Evolutionary conservation across 371 early-diverging fungal genomes (phyloP), one percentile per base, ranked within the genome.

Genomic region (Haplosporangium sp.): DNA sequence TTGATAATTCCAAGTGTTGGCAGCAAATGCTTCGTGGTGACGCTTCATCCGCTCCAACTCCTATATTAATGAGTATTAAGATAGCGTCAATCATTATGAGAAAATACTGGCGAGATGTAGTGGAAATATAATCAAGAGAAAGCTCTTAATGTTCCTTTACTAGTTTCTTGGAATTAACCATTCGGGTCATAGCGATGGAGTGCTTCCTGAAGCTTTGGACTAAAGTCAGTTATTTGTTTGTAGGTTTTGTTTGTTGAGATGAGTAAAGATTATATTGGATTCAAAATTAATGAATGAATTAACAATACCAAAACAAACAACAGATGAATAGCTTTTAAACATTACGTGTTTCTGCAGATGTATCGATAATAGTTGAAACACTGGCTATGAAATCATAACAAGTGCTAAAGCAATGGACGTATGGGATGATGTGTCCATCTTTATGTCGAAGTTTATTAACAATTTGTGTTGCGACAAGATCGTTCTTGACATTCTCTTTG

Each of bases 401-500:
- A 55, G 65, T 39, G 27, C 61, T 64, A 42, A 69, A 69, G 37
- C 65, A 17, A 17, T 40, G 52, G 8, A 65, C 52, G 38, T 40
- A 53, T 6, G 65, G 55, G 1, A 69, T 56, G 27, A 20, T 19
- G 7, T 40, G 27, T 4, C 70, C 75, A 37, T 75, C 70, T 37
- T 75, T 75, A 65, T 20, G 37, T 34, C 34, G 58, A 39, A 61
- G 69, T 13, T 61, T 61, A 17, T 61, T 17, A 2, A 62, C 11
- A 13, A 66, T 11, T 37, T 75, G 75, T 3, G 64, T 69, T 8
- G 65, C 85, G 67, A 87, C 78, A 61, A 81, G 83, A 52, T 89
- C 85, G 15, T 87, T 82, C 34, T 74, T 69, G 35, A 86, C 81
- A 67, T 84, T 81, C 17, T 81, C 78, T 11, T 69, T 60, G 61